Evolutionary conservation across 208 protist species (phyloP).

Genomic region (Porcisia hertigi): DNA sequence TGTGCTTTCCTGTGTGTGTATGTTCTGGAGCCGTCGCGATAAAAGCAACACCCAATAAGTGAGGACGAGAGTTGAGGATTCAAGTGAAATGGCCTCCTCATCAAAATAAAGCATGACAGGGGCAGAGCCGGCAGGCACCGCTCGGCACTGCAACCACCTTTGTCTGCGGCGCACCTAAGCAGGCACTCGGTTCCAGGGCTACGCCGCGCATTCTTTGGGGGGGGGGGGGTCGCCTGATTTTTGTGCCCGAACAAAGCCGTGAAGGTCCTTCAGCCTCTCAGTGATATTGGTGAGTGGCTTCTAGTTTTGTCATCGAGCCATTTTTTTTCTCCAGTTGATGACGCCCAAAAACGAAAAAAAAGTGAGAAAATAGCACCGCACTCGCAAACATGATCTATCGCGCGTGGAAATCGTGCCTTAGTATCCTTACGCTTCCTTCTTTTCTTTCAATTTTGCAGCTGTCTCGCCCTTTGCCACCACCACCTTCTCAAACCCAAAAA

Average conservation of each 20-base stretch:
- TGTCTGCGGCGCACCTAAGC: background rate
- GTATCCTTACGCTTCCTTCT: constrained; percentile 33
- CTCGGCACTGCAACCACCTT: background rate
- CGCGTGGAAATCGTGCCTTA: background rate
- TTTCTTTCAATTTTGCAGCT: constrained; percentile 17
- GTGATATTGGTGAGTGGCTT: background rate
- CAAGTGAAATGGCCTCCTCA: background rate
- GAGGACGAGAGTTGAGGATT: constrained; percentile 1
- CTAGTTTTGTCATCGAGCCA: background rate
- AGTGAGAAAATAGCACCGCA: background rate
- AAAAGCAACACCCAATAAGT: constrained; percentile 16
- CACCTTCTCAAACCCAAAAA: constrained; percentile 51
- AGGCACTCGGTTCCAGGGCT: background rate
- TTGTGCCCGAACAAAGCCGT: constrained; percentile 1
- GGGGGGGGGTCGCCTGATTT: background rate
- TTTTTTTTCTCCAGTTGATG: background rate
- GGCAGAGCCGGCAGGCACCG: background rate
- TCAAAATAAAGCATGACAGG: background rate
- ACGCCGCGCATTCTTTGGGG: background rate
- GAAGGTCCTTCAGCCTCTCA: background rate
- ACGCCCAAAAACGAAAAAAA: background rate
- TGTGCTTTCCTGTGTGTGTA: constrained; percentile 12
- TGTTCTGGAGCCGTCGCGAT: constrained; percentile 2
- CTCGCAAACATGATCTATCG: background rate
- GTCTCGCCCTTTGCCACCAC: constrained; percentile 20